Base-by-base conservation (phyloP, 148 eudicot genomes). In the Rhododendron molle region DNA sequence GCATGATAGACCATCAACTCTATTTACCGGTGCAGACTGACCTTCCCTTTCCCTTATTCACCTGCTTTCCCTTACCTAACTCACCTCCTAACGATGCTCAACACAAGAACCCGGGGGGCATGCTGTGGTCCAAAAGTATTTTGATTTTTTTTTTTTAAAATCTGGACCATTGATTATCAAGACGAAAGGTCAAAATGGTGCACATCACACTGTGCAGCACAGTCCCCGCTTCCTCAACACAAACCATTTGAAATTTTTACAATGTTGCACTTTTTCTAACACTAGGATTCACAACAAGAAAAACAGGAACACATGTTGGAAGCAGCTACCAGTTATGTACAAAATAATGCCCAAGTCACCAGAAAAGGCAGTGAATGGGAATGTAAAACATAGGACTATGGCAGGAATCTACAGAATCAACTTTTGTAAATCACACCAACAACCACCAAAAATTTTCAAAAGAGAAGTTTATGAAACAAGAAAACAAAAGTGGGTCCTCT, bases 321-420 rank as follows among this genome's bases (percentile, higher is more conserved):
- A 71, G 38, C 15, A 15, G 16, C 38, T 71, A 30, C 38, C 76
- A 14, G 20, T 71, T 71, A 15, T 71, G 40, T 71, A 71, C 38
- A 40, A n/a, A 8, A 34, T 44, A 28, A 43, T 13, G 13, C 56
- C 82, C 65, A 14, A 40, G 65, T 80, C 43, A 32, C 82, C 43
- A 50, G 54, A 78, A 78, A 49, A 50, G 43, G 40, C 62, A 49
- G 82, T 52, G 82, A 30, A 30, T 18, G 65, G 62, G 43, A 79
- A 26, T 79, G 82, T 14, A 79, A 5, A 79, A 16, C 20, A 32
- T 60, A 28, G 74, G 34, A 15, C 40, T 30, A 11, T 13, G 38
- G n/a, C 54, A 82, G 76, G 76, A 67, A 65, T 83, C n/a, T 83
- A 83, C 84, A 83, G 36, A 62, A 43, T 44, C 76, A 65, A 83